These are phyloP conservation scores for Vitis rotundifolia DNA, from an alignment of 164 flowering plant species.

Conservation along the genomic window DNA sequence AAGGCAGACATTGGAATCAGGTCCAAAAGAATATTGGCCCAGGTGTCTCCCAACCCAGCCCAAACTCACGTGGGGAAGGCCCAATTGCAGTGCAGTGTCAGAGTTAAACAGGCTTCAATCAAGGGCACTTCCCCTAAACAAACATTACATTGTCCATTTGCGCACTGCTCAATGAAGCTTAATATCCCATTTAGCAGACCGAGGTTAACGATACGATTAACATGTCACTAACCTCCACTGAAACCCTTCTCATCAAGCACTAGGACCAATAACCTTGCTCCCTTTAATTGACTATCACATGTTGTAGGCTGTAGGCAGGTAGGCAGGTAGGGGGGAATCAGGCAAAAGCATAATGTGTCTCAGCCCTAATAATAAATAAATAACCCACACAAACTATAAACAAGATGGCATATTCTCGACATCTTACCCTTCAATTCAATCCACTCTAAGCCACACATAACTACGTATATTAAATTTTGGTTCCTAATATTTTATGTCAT, in stretches of 20 bases:
- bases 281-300: neutral
- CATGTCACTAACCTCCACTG: neutral
- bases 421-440: too few species aligned
- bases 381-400: neutral
- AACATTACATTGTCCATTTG: neutral
- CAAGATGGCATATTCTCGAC: too few species aligned
- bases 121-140: neutral
- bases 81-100: too few species aligned
- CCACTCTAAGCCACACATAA: too few species aligned
- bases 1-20: too few species aligned
- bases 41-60: neutral
- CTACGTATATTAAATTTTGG: too few species aligned
- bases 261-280: neutral
- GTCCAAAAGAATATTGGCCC: neutral
- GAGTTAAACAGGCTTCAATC: neutral
- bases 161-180: slow-evolving; percentile 26
- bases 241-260: too few species aligned
- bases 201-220: slow-evolving; percentile 4
- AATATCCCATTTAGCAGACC: neutral
- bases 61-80: neutral
- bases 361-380: neutral
- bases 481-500: too few species aligned
- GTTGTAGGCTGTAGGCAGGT: neutral
- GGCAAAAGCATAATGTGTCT: neutral
- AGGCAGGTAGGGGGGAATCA: slow-evolving; percentile 1